Base-by-base conservation (phyloP, 2,329 filamentous ascomycete species). In the Ampelomyces quisqualis region DNA sequence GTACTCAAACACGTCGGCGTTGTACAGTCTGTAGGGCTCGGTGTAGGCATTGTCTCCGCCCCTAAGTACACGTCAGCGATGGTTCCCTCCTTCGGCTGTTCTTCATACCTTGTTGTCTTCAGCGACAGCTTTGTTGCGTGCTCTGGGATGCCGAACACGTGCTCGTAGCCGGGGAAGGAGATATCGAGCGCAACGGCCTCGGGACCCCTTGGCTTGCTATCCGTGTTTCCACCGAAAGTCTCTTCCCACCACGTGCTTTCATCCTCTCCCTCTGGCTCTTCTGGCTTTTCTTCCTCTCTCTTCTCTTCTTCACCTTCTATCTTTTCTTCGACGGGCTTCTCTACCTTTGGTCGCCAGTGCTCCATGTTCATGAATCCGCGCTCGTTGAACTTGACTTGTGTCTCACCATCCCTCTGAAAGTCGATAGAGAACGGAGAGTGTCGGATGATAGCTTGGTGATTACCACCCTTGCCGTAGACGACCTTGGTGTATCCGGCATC, bases 211-310 rank as follows among this genome's bases (percentile, higher is more conserved):
- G 93, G 91, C 71, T 98, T 98, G 4, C 85, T 81, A 68, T 98
- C 93, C 0, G 90, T 97, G 67, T 93, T 95, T 47, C 91, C 90
- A 51, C 91, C 91, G 68, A 98, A 98, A 0, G 79, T 81, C 73
- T 98, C 93, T 5, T 98, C 93, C 93, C 93, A 98, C 89, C 90
- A 96, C 3, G 90, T 96, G 70, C 84, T 86, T 64, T 96, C 87
- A 52, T 93, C 87, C 50, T 86, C 81, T 10, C 75, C 77, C 8
- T 71, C 48, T 27, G 69, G 46, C 21, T 68, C 63, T 29, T 69
- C 63, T 34, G 73, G 69, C 35, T 69, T 66, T 32, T 73, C 62
- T 35, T 72, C 68, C 39, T 74, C 71, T 24, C 68, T 67, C 27
- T 49, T 50, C 9, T 71, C 66, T 18, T 73, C 66, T 35, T 64